Evolutionary conservation across 257 asterid species (phyloP).

Genomic region (Rubia yunnanensis): DNA sequence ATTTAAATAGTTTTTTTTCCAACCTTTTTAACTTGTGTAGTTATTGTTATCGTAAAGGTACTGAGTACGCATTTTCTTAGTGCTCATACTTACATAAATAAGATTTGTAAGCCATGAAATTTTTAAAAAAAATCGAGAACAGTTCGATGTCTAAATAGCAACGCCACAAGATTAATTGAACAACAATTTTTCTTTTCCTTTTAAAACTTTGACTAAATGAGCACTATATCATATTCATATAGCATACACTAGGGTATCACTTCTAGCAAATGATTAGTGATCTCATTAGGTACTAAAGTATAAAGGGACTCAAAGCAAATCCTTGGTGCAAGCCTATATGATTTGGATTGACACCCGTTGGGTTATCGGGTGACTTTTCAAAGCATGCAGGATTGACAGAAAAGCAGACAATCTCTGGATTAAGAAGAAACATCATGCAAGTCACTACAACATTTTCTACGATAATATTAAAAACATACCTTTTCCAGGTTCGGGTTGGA

Average conservation of each 20-base stretch:
- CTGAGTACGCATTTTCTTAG: background rate
- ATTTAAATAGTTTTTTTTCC: too few relatives aligned
- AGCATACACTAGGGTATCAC: background rate
- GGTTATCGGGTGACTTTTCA: background rate
- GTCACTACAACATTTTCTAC: background rate
- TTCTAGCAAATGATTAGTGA: background rate
- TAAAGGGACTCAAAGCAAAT: background rate
- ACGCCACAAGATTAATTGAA: background rate
- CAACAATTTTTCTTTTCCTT: background rate
- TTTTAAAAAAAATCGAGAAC: background rate
- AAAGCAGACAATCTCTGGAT: background rate
- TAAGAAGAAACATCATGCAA: background rate
- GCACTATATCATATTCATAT: background rate
- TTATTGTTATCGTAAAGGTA: background rate
- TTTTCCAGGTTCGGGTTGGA: slow-evolving; percentile 76
- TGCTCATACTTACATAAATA: background rate
- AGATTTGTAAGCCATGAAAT: background rate
- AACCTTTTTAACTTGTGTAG: background rate
- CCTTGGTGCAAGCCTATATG: background rate
- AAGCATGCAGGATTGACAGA: background rate
- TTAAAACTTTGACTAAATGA: background rate
- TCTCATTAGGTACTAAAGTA: background rate
- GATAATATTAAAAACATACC: slow-evolving; percentile 33
- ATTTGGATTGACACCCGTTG: background rate
- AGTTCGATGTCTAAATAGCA: background rate